Base-by-base conservation (phyloP, 2,329 filamentous ascomycete genomes). In the Polychaeton citri region DNA sequence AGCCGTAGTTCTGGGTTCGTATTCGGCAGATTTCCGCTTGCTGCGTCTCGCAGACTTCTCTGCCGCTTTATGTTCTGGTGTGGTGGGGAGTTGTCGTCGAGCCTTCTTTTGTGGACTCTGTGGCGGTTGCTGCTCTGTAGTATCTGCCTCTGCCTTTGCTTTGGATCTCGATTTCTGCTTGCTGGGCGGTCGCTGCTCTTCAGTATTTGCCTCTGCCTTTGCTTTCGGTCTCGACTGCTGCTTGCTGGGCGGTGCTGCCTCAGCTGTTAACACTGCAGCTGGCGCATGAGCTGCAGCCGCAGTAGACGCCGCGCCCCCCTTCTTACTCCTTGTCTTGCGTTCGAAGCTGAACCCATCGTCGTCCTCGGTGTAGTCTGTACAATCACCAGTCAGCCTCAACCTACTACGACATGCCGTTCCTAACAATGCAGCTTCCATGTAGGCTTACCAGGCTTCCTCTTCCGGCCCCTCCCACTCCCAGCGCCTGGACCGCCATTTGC, bases 301-400 rank as follows among this genome's bases (percentile, higher is more conserved):
- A n/a, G n/a, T n/a, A n/a, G n/a, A n/a, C n/a, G 32, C 41, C 42
- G 10, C 42, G 47, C 24, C 39, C 17, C 26, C 34, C 33, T 52
- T 56, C 35, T 46, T 53, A 34, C 53, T 43, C 21, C 58, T 53
- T 17, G 54, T 54, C 41, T 64, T 63, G 24, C 24, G 24, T 39
- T 61, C 58, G 40, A 69, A 69, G 30, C 59, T 53, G 44, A 69
- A 69, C 19, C 57, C 66, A 37, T 66, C 65, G 37, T 63, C 64
- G 21, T 64, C 52, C 46, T 68, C 62, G 15, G 63, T 59, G 41
- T 65, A 64, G 35, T 61, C 62, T 35, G 12, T 21, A 6, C 24
- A 17, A 24, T 16, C 31, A 16, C 18, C 19, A 21, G 21, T 24
- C 17, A 30, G 26, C 15, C 19, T 10, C 34, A 20, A 20, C n/a